Conservation (phyloP, 169 alveolate species). For the Theileria sp. region DNA sequence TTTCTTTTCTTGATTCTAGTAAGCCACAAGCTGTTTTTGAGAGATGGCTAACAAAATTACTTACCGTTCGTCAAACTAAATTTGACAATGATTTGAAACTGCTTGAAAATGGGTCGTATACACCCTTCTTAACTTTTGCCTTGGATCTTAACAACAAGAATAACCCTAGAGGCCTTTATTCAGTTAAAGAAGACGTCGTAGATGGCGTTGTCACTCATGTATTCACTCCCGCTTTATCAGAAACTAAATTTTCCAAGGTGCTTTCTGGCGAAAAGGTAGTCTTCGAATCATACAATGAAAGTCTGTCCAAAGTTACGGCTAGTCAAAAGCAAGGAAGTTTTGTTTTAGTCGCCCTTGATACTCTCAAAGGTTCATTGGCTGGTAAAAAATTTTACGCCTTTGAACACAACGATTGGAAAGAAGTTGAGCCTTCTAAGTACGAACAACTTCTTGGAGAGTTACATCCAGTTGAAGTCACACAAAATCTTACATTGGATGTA, state of each 20-base stretch:
- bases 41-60: not conserved
- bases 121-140: not conserved
- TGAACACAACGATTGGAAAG: not conserved
- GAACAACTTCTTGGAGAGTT: not conserved
- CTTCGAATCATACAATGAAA: not conserved
- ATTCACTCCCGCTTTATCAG: not conserved
- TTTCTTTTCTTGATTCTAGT: not conserved
- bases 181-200: not conserved
- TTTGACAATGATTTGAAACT: not conserved
- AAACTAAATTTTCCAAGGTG: not conserved
- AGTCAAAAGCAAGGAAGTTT: not conserved
- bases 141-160: not conserved
- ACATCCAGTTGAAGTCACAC: not conserved
- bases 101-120: not conserved
- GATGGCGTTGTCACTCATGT: not conserved
- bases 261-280: not conserved
- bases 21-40: not conserved
- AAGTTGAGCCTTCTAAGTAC: not conserved
- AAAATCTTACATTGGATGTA: not conserved
- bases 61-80: not conserved
- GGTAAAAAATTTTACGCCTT: not conserved
- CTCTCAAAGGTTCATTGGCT: not conserved
- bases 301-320: not conserved
- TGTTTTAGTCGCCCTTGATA: not conserved
- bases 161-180: not conserved